These are phyloP conservation scores for Leishmania tropica DNA, from an alignment of 208 protist genomes.

Conservation along the genomic window DNA sequence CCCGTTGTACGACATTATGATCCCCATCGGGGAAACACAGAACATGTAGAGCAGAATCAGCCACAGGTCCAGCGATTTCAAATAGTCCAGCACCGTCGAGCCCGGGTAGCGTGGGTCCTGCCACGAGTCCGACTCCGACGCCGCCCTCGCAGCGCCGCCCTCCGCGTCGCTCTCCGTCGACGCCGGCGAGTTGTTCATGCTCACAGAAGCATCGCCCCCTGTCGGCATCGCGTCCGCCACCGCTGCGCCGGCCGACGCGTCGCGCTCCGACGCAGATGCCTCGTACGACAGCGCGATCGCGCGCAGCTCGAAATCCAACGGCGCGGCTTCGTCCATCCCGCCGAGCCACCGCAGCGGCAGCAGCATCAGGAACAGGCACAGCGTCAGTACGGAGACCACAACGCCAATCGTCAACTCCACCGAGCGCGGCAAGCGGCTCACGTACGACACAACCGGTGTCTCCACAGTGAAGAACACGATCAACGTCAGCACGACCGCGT, in stretches of 20 bases:
- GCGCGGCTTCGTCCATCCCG: slow-evolving; percentile 48
- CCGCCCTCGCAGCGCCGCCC: not conserved
- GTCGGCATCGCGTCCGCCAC: not conserved
- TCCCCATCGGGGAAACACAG: slow-evolving; percentile 38
- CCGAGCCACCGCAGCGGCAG: slow-evolving; percentile 47
- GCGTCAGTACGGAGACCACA: slow-evolving; percentile 33
- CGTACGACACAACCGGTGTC: slow-evolving; percentile 42
- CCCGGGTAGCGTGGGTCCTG: slow-evolving; percentile 53
- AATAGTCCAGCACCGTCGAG: slow-evolving; percentile 35
- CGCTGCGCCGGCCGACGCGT: not conserved
- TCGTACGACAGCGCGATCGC: slow-evolving; percentile 2
- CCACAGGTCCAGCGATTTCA: slow-evolving; percentile 44
- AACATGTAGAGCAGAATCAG: slow-evolving; percentile 50
- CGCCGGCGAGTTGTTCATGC: not conserved
- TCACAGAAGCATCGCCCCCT: not conserved
- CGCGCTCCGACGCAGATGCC: not conserved
- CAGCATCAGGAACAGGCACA: slow-evolving; percentile 43
- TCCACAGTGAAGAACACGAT: slow-evolving; percentile 47
- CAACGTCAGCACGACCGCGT: slow-evolving; percentile 31
- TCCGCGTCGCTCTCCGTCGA: not conserved
- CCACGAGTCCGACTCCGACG: slow-evolving; percentile 8
- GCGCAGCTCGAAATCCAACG: slow-evolving; percentile 8
- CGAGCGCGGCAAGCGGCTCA: slow-evolving; percentile 15
- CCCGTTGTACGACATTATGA: slow-evolving; percentile 57
- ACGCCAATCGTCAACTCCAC: slow-evolving; percentile 38